Base-by-base conservation (phyloP, 2,329 filamentous ascomycete genomes). In the Nemania sp. region DNA sequence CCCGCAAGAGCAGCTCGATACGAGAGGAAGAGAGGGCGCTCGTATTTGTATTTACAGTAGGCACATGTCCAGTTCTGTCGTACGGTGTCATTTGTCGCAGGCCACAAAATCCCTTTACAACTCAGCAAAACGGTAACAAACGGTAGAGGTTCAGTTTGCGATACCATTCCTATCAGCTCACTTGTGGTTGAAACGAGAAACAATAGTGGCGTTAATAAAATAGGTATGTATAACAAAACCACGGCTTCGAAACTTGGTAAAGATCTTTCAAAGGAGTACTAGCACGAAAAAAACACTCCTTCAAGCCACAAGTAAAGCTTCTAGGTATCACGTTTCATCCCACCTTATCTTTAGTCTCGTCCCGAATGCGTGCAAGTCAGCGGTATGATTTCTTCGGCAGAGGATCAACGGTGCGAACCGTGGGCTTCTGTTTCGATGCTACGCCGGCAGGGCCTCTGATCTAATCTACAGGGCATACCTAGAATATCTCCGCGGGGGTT, bases 21-120 rank as follows among this genome's bases (percentile, higher is more conserved):
- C 65, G 57, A 32, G 45, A 45, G 52, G 38, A 27, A n/a, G 2
- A 52, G 66, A 38, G 45, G 55, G 41, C 64, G 45, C 56, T 57
- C 67, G 53, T 64, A 69, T 64, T 52, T 62, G n/a, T 59, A 67
- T 64, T 41, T 67, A 45, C 58, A 71, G 41, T 53, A 60, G 26
- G 35, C 7, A 49, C 41, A 59, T 67, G 51, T 35, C 32, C 27
- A 53, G 62, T 57, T 49, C 64, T 66, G 27, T 62, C 35, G 49
- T 62, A 70, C 58, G 43, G 75, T 76, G 41, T 69, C 73, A 74
- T 76, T 66, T 60, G 70, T 66, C 68, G 68, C 68, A 61, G 69
- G 57, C 71, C 73, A 72, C 72, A 73, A 64, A 67, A 68, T 68
- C 65, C 73, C 70, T 74, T 70, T 62, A 64, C 73, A 73, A 72